Percentiles rank a stretch among this genome's conserved stretches.
Evolutionary conservation across 805 yeast species (phyloP).

Genomic region (Maudiozyma saulgeensis): DNA sequence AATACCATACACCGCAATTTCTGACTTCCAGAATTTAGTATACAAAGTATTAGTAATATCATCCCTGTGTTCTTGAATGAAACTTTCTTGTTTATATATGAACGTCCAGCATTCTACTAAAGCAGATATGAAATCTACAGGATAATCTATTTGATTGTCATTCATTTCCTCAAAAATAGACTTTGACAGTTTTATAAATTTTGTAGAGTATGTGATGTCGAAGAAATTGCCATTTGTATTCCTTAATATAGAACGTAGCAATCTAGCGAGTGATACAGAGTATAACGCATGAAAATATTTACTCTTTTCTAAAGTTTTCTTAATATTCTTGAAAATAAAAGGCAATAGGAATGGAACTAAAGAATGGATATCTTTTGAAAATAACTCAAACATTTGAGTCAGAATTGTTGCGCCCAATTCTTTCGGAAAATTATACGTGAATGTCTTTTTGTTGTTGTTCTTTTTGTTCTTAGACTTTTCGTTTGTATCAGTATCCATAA

Average conservation of each 20-base stretch:
- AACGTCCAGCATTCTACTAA: slow-evolving; percentile 20
- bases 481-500: slow-evolving; percentile 6
- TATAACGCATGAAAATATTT: slow-evolving; percentile 26
- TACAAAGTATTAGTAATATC: slow-evolving; percentile 11
- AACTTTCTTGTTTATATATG: slow-evolving; percentile 14
- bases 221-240: slow-evolving; percentile 7
- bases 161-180: slow-evolving; percentile 14
- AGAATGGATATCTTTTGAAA: slow-evolving; percentile 28
- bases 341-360: slow-evolving; percentile 27
- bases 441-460: slow-evolving; percentile 15
- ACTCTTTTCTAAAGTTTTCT: slow-evolving; percentile 25
- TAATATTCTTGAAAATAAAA: slow-evolving; percentile 27
- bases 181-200: slow-evolving; percentile 22
- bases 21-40: slow-evolving; percentile 17
- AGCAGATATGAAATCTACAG: slow-evolving; percentile 19
- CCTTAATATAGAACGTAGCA: slow-evolving; percentile 17
- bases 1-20: slow-evolving; percentile 22
- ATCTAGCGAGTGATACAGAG: slow-evolving; percentile 18
- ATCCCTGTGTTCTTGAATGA: slow-evolving; percentile 16
- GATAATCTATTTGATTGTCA: slow-evolving; percentile 16
- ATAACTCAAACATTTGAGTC: slow-evolving; percentile 25
- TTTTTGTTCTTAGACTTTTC: slow-evolving; percentile 8
- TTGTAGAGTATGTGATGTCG: slow-evolving; percentile 9
- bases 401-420: slow-evolving; percentile 24
- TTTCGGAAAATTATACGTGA: slow-evolving; percentile 20